These are phyloP conservation scores for Apiospora marii DNA, from an alignment of 2,329 filamentous ascomycete genomes.

Conservation along the genomic window DNA sequence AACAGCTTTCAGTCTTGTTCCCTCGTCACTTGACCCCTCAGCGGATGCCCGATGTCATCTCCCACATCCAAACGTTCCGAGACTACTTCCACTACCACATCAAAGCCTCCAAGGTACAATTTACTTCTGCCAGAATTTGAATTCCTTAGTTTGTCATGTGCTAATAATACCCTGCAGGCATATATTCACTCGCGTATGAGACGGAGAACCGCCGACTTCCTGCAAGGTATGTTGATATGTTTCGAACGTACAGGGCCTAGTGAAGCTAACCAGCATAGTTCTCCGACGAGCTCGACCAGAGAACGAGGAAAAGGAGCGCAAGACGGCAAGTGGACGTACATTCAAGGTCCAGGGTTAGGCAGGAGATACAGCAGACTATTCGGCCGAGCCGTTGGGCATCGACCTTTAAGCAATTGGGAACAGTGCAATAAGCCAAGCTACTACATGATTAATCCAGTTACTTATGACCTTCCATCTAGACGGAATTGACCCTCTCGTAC, in stretches of 20 bases:
- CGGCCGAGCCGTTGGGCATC: background rate
- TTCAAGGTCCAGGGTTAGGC: slow-evolving; percentile 60
- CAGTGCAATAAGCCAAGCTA: slow-evolving; percentile 14
- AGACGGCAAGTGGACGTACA: slow-evolving; percentile 95
- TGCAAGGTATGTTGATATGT: slow-evolving; percentile 76
- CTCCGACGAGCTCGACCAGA: slow-evolving; percentile 94
- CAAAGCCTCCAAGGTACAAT: slow-evolving; percentile 88
- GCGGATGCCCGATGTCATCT: slow-evolving; percentile 93
- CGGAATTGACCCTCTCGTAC: background rate
- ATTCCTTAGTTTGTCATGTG: slow-evolving; percentile 27
- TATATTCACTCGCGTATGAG: slow-evolving; percentile 99
- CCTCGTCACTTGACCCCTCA: slow-evolving; percentile 91
- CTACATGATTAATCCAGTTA: background rate
- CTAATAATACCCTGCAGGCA: slow-evolving; percentile 58
- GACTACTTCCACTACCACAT: slow-evolving; percentile 99
- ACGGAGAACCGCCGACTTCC: slow-evolving; percentile 95
- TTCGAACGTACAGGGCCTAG: slow-evolving; percentile 42
- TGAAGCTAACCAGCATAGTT: slow-evolving; percentile 60
- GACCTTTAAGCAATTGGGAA: background rate
- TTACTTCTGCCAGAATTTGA: background rate
- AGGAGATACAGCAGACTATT: background rate
- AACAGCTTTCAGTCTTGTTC: slow-evolving; percentile 76
- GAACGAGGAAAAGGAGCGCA: slow-evolving; percentile 95
- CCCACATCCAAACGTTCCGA: slow-evolving; percentile 99
- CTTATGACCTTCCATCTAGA: background rate